A percentile compares a stretch with the other conserved stretches of the same genome.
These are phyloP conservation scores for Penicillium waksmanii DNA, from an alignment of 495 filamentous ascomycete species.

Conservation along the genomic window DNA sequence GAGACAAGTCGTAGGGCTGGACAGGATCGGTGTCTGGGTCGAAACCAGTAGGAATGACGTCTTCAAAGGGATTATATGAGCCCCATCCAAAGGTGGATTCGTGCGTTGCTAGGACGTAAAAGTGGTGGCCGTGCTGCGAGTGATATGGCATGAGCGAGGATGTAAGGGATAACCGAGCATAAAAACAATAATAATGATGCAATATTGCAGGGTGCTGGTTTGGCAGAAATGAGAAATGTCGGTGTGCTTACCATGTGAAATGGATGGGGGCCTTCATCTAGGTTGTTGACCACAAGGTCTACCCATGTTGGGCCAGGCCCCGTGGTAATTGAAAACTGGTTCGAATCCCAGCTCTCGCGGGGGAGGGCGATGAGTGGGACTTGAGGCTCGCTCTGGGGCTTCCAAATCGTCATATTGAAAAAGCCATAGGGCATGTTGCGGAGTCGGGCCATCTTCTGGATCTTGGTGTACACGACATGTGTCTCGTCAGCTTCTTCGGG, in stretches of 20 bases:
- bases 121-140: constrained; percentile 84
- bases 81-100: constrained; percentile 41
- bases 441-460: constrained; percentile 42
- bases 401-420: constrained; percentile 55
- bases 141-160: neutral
- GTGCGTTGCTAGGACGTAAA: constrained; percentile 66
- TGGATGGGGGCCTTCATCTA: constrained; percentile 54
- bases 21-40: constrained; percentile 2
- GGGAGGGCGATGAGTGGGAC: constrained; percentile 35
- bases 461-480: constrained; percentile 54
- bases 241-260: constrained; percentile 49
- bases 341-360: constrained; percentile 42
- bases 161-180: neutral
- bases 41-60: constrained; percentile 31
- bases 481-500: constrained; percentile 40
- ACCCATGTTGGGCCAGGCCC: constrained; percentile 40
- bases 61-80: constrained; percentile 50
- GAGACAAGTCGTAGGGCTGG: constrained; percentile 43
- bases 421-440: constrained; percentile 49
- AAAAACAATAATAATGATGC: neutral
- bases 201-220: neutral
- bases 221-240: neutral
- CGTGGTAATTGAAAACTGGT: constrained; percentile 43
- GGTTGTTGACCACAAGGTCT: constrained; percentile 56
- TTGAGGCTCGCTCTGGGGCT: constrained; percentile 36